A percentile compares a stretch with the other conserved stretches of the same genome.
Evolutionary conservation across 2,329 filamentous ascomycete species (phyloP).

Genomic region (Trichoderma harzianum): DNA sequence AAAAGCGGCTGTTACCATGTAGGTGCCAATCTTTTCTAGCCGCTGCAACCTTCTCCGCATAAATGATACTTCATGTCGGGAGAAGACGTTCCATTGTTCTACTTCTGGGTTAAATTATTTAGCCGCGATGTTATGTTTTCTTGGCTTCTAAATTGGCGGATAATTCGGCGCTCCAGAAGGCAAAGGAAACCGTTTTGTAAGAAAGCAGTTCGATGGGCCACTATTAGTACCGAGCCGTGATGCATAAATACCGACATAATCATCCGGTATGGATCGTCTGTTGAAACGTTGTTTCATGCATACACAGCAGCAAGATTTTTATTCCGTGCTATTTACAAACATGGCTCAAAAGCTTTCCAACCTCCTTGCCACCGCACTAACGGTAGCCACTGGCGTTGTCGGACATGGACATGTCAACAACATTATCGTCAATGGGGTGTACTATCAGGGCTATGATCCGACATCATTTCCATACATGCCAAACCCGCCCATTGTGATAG

Average conservation of each 20-base stretch:
- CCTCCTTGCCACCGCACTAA: conserved; percentile 1
- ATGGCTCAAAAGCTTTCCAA: conserved; percentile 4
- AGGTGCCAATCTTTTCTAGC: background rate
- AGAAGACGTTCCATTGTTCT: conserved; percentile 9
- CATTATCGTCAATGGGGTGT: conserved; percentile 43
- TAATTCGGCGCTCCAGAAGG: background rate
- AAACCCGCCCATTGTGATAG: conserved; percentile 36
- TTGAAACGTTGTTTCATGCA: background rate
- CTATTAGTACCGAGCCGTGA: background rate
- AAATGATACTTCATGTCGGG: background rate
- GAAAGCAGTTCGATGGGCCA: background rate
- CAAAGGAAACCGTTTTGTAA: background rate
- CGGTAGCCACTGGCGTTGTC: conserved; percentile 5
- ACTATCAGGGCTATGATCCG: conserved; percentile 40
- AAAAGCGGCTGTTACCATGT: background rate
- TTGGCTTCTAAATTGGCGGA: background rate
- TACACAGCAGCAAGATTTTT: background rate
- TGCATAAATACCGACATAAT: conserved; percentile 15
- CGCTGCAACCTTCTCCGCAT: conserved; percentile 12
- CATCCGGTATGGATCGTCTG: background rate
- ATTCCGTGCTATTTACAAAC: background rate
- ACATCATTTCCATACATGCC: conserved; percentile 33
- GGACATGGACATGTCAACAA: conserved; percentile 40
- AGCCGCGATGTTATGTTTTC: background rate
- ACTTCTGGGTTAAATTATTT: conserved; percentile 3